phyloP scores from a whole-genome alignment of 768 basidiomycete genomes.

The Asterophora lycoperdoides region DNA sequence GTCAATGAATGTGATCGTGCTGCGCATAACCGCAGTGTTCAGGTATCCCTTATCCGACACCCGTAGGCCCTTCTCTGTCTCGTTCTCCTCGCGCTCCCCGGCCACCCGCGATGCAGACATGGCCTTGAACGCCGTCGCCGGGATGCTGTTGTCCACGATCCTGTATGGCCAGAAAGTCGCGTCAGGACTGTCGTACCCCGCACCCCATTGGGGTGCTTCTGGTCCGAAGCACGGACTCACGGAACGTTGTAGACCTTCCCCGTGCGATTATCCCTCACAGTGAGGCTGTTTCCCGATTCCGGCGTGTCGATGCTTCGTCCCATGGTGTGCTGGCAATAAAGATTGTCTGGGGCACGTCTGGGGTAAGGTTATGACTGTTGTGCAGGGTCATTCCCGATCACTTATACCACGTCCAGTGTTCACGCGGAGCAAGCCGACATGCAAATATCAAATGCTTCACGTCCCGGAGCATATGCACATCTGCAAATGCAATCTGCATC shows the following conservation, averaged over 20 bases:
- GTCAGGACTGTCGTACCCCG: background rate
- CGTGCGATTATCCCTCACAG: conserved; percentile 81
- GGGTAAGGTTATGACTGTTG: background rate
- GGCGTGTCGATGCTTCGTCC: conserved; percentile 12
- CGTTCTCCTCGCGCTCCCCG: conserved; percentile 74
- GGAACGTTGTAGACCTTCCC: conserved; percentile 72
- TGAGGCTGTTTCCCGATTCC: conserved; percentile 39
- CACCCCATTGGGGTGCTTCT: background rate
- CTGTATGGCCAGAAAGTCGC: conserved; percentile 31
- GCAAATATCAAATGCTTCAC: conserved; percentile 12
- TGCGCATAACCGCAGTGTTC: conserved; percentile 78
- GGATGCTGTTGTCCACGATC: conserved; percentile 74
- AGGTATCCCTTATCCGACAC: conserved; percentile 78
- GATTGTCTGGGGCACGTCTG: too few species aligned
- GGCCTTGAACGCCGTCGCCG: conserved; percentile 77
- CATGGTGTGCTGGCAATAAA: conserved; percentile 13
- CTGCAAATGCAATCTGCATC: too few species aligned
- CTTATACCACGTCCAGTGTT: background rate
- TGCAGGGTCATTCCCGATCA: conserved; percentile 3
- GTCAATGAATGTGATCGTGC: conserved; percentile 86
- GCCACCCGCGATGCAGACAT: conserved; percentile 55
- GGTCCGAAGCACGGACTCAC: conserved; percentile 38
- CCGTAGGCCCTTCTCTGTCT: conserved; percentile 76
- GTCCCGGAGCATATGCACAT: too few species aligned
- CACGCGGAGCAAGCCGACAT: conserved; percentile 6